These are phyloP conservation scores for Gynochthodes officinalis DNA, from an alignment of 257 asterid species.

Conservation along the genomic window DNA sequence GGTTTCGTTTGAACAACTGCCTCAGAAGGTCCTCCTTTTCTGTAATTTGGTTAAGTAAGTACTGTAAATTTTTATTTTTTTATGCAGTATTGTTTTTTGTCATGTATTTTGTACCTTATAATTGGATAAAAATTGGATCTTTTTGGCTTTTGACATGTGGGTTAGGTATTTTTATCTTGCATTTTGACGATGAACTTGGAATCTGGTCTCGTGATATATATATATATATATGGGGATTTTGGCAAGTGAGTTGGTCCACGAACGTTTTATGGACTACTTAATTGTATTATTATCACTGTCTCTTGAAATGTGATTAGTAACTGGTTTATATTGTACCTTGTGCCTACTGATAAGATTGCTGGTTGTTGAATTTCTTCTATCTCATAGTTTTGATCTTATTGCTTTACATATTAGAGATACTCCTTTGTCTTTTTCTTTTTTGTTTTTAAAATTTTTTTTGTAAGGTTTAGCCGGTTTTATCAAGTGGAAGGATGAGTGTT, in stretches of 20 bases:
- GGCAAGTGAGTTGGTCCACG: neutral
- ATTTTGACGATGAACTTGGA: neutral
- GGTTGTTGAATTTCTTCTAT: neutral
- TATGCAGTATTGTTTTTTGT: neutral
- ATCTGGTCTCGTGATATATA: no score
- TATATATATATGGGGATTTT: no score
- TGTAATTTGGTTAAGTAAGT: constrained; percentile 12
- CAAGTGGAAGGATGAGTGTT: neutral
- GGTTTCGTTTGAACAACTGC: constrained; percentile 12
- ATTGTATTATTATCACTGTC: no score
- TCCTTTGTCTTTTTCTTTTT: neutral
- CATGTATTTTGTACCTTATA: neutral
- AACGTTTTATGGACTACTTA: neutral
- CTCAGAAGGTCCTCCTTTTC: neutral
- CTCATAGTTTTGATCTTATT: neutral
- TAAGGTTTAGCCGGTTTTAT: neutral
- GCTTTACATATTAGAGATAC: no score
- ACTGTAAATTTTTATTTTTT: no score
- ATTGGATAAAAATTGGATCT: neutral
- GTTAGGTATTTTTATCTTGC: neutral
- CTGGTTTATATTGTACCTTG: neutral
- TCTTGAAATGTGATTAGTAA: neutral
- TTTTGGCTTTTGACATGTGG: neutral
- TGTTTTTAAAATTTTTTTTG: no score
- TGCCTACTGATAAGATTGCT: neutral